Base-by-base conservation (phyloP, 169 alveolate species). In the Cryptosporidium ubiquitum region DNA sequence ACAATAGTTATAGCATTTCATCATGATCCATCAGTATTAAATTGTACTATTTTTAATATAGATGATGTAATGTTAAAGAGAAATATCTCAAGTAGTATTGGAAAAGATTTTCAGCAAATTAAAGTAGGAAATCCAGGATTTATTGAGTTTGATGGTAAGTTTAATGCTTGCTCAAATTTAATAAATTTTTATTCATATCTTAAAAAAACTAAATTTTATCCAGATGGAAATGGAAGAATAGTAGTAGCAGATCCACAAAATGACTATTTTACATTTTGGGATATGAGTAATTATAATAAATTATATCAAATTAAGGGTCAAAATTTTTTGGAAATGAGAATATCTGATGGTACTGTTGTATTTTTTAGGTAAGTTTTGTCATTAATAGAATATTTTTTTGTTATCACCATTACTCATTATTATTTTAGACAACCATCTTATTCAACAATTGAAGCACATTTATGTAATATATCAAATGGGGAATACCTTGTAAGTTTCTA, bases 121-220 rank as follows among this genome's bases (percentile, higher is more conserved):
- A 79, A 79, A 39, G 74, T 79, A 42, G 89, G 89, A 29, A 79
- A 64, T 64, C 89, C 89, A 79, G 89, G 89, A 39, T 79, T 79
- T 79, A 79, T 79, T 61, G 89, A 79, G 35, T 79, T 79, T 61
- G 89, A 79, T 44, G 89, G 89, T 79, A 40, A 58, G 89, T 79
- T 33, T 51, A 18, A 26, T 51, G 14, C 16, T 5, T 5, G 4
- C 14, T 51, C 5, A 51, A 14, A 61, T 18, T 14, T 33, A 9
- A 71, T 33, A 1, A 7, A 47, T 51, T 31, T 70, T 44, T 31
- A 7, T 20, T 52, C 7, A 31, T 39, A 42, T 40, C 10, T 33
- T 26, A 7, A 74, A 37, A 57, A 33, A 39, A 39, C 5, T 33
- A 14, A 40, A 40, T 2, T 52, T 60, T 55, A 33, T n/a, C 23